phyloP scores from a whole-genome alignment of 164 flowering plant species.

The Vitis rotundifolia region DNA sequence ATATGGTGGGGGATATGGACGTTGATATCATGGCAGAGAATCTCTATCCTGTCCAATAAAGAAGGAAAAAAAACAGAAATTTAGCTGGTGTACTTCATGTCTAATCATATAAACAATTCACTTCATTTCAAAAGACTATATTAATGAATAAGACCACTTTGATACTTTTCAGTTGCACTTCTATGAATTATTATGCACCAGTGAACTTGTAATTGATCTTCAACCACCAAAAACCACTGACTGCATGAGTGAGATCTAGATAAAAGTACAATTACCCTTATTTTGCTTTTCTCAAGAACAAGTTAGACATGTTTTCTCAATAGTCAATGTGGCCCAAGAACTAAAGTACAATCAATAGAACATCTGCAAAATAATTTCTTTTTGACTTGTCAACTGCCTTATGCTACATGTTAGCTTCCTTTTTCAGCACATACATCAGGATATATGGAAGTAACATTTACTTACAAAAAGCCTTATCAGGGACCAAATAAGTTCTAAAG shows the following conservation, averaged over 20 bases:
- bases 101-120: too few species aligned
- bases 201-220: background rate
- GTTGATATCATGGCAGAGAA: slow-evolving; percentile 78
- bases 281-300: background rate
- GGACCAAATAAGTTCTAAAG: too few species aligned
- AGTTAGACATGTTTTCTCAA: background rate
- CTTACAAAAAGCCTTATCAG: too few species aligned
- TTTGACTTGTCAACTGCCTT: too few species aligned
- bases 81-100: background rate
- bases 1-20: slow-evolving; percentile 93
- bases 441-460: too few species aligned
- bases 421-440: too few species aligned
- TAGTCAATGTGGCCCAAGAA: too few species aligned
- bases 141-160: too few species aligned
- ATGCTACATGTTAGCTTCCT: too few species aligned
- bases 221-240: background rate
- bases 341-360: too few species aligned
- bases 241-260: background rate
- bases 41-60: slow-evolving; percentile 54
- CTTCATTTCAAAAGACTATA: too few species aligned
- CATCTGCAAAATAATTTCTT: too few species aligned
- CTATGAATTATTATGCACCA: background rate
- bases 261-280: background rate
- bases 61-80: slow-evolving; percentile 1
- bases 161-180: background rate